Evolutionary conservation across 1,139 yeast genomes (phyloP), one percentile per base, ranked within the genome.

Genomic region (Blastobotrys aristatus): DNA sequence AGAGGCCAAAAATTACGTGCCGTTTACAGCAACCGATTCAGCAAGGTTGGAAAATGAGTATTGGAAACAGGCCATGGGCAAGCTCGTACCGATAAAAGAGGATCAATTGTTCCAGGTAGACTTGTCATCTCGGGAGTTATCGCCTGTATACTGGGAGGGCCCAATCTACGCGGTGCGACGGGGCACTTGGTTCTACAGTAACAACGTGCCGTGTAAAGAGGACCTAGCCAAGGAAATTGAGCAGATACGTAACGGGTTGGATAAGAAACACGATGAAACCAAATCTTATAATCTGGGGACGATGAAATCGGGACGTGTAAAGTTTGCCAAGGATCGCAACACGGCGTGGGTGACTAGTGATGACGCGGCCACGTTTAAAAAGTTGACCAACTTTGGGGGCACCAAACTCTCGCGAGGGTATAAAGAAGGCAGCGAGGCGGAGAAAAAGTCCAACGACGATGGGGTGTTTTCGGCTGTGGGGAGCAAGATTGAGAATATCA

Each of bases 131-230:
- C 73, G 80, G 62, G 74, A 74, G 46, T 64, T 90, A 56, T 56
- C 69, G 1, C 95, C 97, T 0, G 76, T 83, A 0, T 90, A 82
- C 63, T 90, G 97, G 97, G 82, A 80, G 2, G 97, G 97, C 1
- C 95, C 97, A 0, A 69, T 72, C 0, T 92, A 81, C 60, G 92
- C 85, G 53, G 86, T 90, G 1, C 72, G 96, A 33, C 69, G 97
- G 44, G 96, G 96, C 0, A 65, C 80, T 1, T 90, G 98, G 98
- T 88, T 87, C 61, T 70, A 73, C 43, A 64, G 76, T 4, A 57
- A 61, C 32, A 54, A 59, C 21, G 61, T 64, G 5, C 97, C 97
- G 0, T 65, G 88, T 24, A 65, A 74, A 3, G 71, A 70, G 7
- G 63, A 67, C 1, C 50, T 83, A 3, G 71, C 95, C 0, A 67